Evolutionary conservation across 331 rosid genomes (phyloP).

Genomic region (Malus hybrid): DNA sequence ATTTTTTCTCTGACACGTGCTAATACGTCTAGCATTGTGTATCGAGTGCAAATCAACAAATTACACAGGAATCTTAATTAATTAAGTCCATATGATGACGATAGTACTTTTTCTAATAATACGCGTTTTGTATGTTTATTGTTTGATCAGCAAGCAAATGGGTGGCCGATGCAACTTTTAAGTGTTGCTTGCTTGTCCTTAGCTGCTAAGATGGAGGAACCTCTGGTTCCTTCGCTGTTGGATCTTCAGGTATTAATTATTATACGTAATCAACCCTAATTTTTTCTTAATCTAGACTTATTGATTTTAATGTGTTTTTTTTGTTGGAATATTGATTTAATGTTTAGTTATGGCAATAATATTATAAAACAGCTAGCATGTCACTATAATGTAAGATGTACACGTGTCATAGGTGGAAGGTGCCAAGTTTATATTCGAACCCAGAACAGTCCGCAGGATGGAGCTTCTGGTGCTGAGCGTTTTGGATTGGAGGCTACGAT

Average conservation of each 20-base stretch:
- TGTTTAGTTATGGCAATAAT: not conserved
- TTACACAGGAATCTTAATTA: conserved; percentile 8
- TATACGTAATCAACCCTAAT: not conserved
- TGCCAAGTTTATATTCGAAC: conserved; percentile 74
- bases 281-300: not conserved
- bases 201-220: conserved; percentile 99
- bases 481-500: conserved; percentile 95
- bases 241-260: conserved; percentile 68
- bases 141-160: conserved; percentile 52
- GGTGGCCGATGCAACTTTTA: conserved; percentile 92
- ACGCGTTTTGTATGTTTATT: not conserved
- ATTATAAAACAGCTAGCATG: not conserved
- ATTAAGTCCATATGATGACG: not conserved
- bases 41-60: not conserved
- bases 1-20: conserved; percentile 20
- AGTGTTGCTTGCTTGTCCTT: conserved; percentile 94
- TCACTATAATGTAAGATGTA: not conserved
- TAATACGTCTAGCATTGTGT: not conserved
- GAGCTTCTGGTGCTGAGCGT: conserved; percentile 77
- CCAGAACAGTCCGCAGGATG: conserved; percentile 83
- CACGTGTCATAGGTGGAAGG: conserved; percentile 56
- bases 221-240: conserved; percentile 78
- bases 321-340: not conserved
- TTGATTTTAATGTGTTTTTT: too few species aligned
- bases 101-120: not conserved